A percentile compares a stretch with the other conserved stretches of the same genome.
These are phyloP conservation scores for Crithidia expoeki DNA, from an alignment of 208 protist species.

Conservation along the genomic window DNA sequence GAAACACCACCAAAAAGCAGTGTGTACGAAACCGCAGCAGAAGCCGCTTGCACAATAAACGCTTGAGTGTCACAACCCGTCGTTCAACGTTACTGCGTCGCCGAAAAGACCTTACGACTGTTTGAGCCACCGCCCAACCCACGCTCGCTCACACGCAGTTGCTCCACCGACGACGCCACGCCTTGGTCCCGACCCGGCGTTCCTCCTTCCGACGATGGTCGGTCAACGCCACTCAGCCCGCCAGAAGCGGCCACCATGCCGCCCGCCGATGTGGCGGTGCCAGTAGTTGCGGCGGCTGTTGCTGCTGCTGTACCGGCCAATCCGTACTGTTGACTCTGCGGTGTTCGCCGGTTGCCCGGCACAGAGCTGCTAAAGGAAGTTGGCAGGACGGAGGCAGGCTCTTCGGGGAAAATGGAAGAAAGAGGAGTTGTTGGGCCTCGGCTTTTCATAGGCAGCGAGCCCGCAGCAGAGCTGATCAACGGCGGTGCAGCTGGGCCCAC, in stretches of 20 bases:
- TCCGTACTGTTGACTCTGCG: not conserved
- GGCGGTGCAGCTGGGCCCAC: slow-evolving; percentile 4
- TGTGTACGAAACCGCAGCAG: too few relatives aligned
- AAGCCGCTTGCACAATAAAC: too few relatives aligned
- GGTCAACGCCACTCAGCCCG: not conserved
- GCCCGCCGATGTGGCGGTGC: not conserved
- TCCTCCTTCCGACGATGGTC: not conserved
- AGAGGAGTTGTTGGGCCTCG: not conserved
- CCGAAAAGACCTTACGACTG: slow-evolving; percentile 4
- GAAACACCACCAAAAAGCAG: too few relatives aligned
- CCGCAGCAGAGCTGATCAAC: not conserved
- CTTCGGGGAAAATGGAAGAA: not conserved
- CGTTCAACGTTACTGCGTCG: slow-evolving; percentile 10
- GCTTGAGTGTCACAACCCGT: too few relatives aligned
- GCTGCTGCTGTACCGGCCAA: not conserved
- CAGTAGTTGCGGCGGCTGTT: not conserved
- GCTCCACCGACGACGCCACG: slow-evolving; percentile 13
- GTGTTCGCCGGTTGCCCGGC: not conserved
- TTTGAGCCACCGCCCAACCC: not conserved
- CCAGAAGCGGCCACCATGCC: not conserved
- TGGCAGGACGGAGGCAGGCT: not conserved
- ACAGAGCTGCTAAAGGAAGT: slow-evolving; percentile 19
- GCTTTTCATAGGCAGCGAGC: not conserved
- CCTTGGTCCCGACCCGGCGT: not conserved
- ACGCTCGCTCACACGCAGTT: slow-evolving; percentile 22